Evolutionary conservation across 2,329 filamentous ascomycete species (phyloP).

Genomic region (Pseudogymnoascus verrucosus): DNA sequence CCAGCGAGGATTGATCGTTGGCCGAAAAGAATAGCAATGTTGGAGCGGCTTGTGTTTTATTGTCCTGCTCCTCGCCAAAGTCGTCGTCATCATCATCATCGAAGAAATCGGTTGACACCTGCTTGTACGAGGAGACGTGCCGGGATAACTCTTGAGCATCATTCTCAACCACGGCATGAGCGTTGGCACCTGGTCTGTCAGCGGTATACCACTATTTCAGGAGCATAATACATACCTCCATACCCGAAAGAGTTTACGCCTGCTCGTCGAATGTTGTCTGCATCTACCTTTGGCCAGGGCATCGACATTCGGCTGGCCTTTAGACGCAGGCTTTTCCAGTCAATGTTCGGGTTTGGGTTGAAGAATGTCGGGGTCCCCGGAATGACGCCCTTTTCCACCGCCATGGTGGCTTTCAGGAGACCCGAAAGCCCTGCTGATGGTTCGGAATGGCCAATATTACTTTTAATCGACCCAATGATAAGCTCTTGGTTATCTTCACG

Average conservation of each 20-base stretch:
- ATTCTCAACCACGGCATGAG: not conserved
- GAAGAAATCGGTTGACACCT: conserved; percentile 5
- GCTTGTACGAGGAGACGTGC: not conserved
- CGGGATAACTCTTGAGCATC: not conserved
- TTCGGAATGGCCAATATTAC: conserved; percentile 24
- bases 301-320: no score
- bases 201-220: conserved; percentile 11
- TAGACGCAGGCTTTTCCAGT: not conserved
- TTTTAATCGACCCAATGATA: conserved; percentile 19
- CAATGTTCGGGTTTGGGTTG: conserved; percentile 17
- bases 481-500: conserved; percentile 12
- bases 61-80: conserved; percentile 10
- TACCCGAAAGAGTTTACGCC: conserved; percentile 31
- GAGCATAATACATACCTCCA: conserved; percentile 27
- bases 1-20: conserved; percentile 20
- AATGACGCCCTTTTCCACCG: conserved; percentile 25
- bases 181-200: conserved; percentile 9
- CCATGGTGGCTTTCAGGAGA: conserved; percentile 21
- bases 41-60: not conserved
- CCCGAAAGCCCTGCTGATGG: conserved; percentile 17
- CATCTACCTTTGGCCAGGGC: not conserved
- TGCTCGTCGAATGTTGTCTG: conserved; percentile 9
- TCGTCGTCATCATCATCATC: conserved; percentile 7
- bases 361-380: conserved; percentile 26
- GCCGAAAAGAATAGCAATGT: conserved; percentile 21